Evolutionary conservation across 345 rosid species (phyloP).

Genomic region (Carallia pectinifolia): DNA sequence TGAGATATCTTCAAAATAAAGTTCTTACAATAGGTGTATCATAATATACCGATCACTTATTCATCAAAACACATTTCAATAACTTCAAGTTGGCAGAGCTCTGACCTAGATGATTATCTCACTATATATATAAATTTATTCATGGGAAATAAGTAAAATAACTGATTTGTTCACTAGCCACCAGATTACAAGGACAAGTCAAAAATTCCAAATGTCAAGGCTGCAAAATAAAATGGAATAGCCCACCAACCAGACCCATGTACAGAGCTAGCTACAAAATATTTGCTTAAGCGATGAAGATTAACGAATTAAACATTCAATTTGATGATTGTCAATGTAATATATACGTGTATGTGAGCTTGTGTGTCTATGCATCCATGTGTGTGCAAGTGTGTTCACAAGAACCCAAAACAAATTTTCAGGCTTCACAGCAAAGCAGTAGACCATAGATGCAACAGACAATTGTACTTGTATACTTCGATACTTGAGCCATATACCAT

Average conservation of each 20-base stretch:
- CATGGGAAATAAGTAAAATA: too few species aligned
- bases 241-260: background rate
- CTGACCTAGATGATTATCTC: background rate
- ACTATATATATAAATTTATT: background rate
- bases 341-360: too few species aligned
- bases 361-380: too few species aligned
- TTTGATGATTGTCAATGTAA: background rate
- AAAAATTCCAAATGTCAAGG: background rate
- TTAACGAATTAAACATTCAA: background rate
- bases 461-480: too few species aligned
- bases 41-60: too few species aligned
- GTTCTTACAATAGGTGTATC: too few species aligned
- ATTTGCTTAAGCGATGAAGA: background rate
- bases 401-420: too few species aligned
- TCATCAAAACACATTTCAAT: background rate
- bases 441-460: too few species aligned
- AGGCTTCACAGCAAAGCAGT: too few species aligned
- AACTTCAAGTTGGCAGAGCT: constrained; percentile 1
- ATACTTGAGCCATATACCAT: background rate
- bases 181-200: background rate
- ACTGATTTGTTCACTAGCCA: background rate
- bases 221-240: background rate
- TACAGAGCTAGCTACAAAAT: background rate
- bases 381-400: constrained; percentile 21
- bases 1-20: constrained; percentile 3